Evolutionary conservation across 2,329 filamentous ascomycete species (phyloP).

Genomic region (Xenoacremonium recifei): DNA sequence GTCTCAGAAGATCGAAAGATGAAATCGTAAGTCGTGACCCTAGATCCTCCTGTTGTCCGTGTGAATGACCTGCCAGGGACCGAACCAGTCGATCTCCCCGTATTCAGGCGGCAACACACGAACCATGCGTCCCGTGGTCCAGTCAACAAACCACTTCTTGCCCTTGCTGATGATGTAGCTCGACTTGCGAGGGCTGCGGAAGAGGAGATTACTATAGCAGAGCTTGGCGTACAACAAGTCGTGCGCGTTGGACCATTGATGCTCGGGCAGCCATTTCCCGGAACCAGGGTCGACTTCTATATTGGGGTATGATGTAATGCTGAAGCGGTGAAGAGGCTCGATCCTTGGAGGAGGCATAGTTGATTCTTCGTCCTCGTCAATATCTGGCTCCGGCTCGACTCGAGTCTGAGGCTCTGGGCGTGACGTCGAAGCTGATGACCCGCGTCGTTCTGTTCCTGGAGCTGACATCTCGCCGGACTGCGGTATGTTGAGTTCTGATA

Average conservation of each 20-base stretch:
- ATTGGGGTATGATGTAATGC: constrained; percentile 45
- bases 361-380: constrained; percentile 17
- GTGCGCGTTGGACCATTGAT: constrained; percentile 54
- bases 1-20: too few relatives aligned
- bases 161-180: constrained; percentile 57
- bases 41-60: constrained; percentile 49
- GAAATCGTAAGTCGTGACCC: constrained; percentile 8
- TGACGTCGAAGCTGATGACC: constrained; percentile 11
- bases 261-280: constrained; percentile 56
- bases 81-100: constrained; percentile 48
- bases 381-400: constrained; percentile 19
- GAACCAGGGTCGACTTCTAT: constrained; percentile 45
- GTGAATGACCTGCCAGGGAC: constrained; percentile 49
- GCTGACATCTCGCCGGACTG: constrained; percentile 20
- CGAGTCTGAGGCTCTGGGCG: constrained; percentile 20
- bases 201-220: constrained; percentile 58
- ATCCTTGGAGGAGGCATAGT: constrained; percentile 26
- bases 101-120: constrained; percentile 54
- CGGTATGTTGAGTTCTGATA: constrained; percentile 21
- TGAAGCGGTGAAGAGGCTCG: constrained; percentile 38
- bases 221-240: constrained; percentile 60
- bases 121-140: constrained; percentile 54
- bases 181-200: constrained; percentile 55
- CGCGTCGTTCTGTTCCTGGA: constrained; percentile 16
- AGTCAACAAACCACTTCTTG: constrained; percentile 60